Base-by-base conservation (phyloP, 768 basidiomycete species). In the Pulveroboletus sp. region DNA sequence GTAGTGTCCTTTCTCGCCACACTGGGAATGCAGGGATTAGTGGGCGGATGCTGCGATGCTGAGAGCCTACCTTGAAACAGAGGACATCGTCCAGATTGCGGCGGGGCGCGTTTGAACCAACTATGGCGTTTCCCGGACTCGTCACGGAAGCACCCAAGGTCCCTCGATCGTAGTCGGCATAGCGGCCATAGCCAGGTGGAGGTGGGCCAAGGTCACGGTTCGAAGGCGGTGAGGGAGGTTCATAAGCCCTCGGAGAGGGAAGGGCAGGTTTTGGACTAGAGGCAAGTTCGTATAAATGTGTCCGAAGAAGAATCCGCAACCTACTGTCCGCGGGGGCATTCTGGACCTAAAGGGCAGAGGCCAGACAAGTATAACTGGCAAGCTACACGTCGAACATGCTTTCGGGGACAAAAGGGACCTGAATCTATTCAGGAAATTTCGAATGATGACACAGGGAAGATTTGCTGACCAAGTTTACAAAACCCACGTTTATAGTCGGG, bases 401-500 rank as follows among this genome's bases (percentile, higher is more conserved):
- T 97, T 43, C 92, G 78, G 5, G 91, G 88, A 65, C 95, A 98
- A 17, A 69, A 71, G 1, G 93, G 93, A 25, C 94, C 94, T 92
- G 61, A 25, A 13, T 4, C 49, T 32, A 61, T 38, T 47, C 53
- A 56, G 36, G 16, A 45, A 32, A 32, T 53, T 21, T 27, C 32
- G 33, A n/a, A 34, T 32, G 35, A 42, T 51, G 44, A 49, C 35
- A 12, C 23, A 16, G 43, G 34, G 38, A 25, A 32, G 46, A 47
- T 46, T 16, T 29, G 72, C 81, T 49, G 50, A 94, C 94, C 94
- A 50, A 94, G 75, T 66, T 85, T 88, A 68, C 97, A 99, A 66
- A 98, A 99, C 0, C 97, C 97, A 52, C 95, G 77, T 56, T 87
- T 87, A 67, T 94, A 99, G 66, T 97, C 93, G 33, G 93, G 93